Conservation (phyloP, 2,329 filamentous ascomycete genomes). For the Aspergillus quadrilineatus region DNA sequence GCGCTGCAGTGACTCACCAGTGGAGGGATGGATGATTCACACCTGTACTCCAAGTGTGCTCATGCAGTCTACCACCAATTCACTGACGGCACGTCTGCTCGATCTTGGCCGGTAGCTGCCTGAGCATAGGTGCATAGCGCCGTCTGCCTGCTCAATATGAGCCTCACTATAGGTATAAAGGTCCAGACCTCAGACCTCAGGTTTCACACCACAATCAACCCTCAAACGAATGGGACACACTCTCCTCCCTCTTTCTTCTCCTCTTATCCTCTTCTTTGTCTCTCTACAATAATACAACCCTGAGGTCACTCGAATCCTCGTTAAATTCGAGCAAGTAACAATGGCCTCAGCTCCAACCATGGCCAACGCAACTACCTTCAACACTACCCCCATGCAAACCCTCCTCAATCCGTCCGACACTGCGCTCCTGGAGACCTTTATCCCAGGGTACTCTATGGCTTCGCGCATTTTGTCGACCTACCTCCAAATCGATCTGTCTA, state of each 20-base stretch:
- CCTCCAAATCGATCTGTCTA: constrained; percentile 60
- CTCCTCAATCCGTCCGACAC: constrained; percentile 24
- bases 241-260: neutral
- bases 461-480: constrained; percentile 56
- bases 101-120: neutral
- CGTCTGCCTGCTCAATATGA: constrained; percentile 1
- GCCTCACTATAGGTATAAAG: neutral
- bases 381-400: constrained; percentile 2
- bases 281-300: neutral
- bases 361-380: constrained; percentile 3
- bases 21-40: neutral
- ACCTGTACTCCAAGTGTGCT: neutral
- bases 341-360: constrained; percentile 2
- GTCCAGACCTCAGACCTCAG: neutral
- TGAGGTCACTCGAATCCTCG: neutral
- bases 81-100: neutral
- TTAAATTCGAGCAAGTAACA: neutral
- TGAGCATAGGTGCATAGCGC: neutral
- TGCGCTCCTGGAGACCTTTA: constrained; percentile 57
- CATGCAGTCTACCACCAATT: neutral
- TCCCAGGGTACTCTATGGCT: constrained; percentile 64
- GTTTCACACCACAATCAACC: too few relatives aligned
- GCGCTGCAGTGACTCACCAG: neutral
- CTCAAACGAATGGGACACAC: too few relatives aligned
- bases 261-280: neutral